Base-by-base conservation (phyloP, 768 basidiomycete genomes). In the Tricholomella constricta region DNA sequence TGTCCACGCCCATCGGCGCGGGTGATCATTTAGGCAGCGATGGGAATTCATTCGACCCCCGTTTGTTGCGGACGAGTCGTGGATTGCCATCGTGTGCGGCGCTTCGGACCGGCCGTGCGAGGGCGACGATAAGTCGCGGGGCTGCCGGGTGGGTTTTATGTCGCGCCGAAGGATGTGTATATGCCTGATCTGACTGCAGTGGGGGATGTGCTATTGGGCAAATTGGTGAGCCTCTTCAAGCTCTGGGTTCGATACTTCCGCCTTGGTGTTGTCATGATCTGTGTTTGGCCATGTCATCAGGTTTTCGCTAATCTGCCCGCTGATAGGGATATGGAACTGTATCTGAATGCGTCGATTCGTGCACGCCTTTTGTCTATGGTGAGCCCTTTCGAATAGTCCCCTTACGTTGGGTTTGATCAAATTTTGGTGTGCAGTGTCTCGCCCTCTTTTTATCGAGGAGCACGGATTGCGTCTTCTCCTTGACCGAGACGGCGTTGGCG, bases 71-170 rank as follows among this genome's bases (percentile, higher is more conserved):
- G 81, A 85, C 47, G 71, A 71, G 6, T 78, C 80, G 5, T 91
- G 90, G 89, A 88, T 91, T 52, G 88, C 89, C 3, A 74, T 91
- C 45, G 84, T 92, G 6, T 91, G 89, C 60, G 89, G 89, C 4
- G 81, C 87, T 27, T 78, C 85, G 19, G 83, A 84, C 69, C 89
- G 4, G 74, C 91, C 45, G 84, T 92, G 29, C 63, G 59, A 48
- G 66, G 64, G 25, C 69, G 66, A 43, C 68, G 65, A 15, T 62
- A 62, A 11, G 65, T 67, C 22, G 57, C 65, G 9, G 73, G 71
- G 46, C 65, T 91, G 12, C 89, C 89, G 0, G 81, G 84, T 10
- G 76, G 78, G 15, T 90, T 92, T 69, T 92, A 80, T 59, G 81
- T 90, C 35, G 89, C 88, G 2, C 89, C 88, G 29, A 77, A 75